Base-by-base conservation (phyloP, 306 rosid species). In the Cucurbita moschata region DNA sequence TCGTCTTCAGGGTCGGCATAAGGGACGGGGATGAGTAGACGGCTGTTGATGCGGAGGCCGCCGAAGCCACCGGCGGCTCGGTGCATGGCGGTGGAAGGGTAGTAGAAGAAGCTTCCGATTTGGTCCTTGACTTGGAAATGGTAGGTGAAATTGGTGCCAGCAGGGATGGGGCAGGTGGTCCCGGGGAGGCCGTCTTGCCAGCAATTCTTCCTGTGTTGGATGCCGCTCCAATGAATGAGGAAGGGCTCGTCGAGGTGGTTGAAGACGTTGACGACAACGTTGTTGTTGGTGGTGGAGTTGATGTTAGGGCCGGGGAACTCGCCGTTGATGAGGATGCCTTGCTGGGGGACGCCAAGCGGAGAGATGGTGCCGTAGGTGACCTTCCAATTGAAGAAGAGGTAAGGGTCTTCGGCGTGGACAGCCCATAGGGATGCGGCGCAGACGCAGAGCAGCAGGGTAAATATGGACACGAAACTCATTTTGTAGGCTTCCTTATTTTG, bases 191-290 rank as follows among this genome's bases (percentile, higher is more conserved):
- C 98, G 49, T 92, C 96, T 74, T 87, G 89, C 98, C 98, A 92
- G 0, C 87, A 74, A 62, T 92, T 92, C 83, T 90, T 92, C 83
- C 96, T 82, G 5, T 90, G 96, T 40, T 92, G 97, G 21, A 30
- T 19, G 21, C 1, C 4, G 16, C 11, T 10, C 68, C 96, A 93
- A 14, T 83, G 79, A 19, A 86, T 44, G 35, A 93, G 98, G 50
- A 93, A 55, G 11, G 98, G 97, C 76, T 93, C 98, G 37, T 93
- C 97, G 4, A 90, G 90, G 65, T 80, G 77, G 81, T 93, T 93
- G 87, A 83, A n/a, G n/a, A n/a, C n/a, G n/a, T n/a, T n/a, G n/a
- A n/a, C n/a, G n/a, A n/a, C n/a, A n/a, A n/a, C n/a, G n/a, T n/a
- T n/a, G n/a, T n/a, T n/a, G n/a, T n/a, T n/a, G n/a, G n/a, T n/a